Conservation (phyloP, 176 grass and related monocot genomes). For the Cymbopogon citratus region DNA sequence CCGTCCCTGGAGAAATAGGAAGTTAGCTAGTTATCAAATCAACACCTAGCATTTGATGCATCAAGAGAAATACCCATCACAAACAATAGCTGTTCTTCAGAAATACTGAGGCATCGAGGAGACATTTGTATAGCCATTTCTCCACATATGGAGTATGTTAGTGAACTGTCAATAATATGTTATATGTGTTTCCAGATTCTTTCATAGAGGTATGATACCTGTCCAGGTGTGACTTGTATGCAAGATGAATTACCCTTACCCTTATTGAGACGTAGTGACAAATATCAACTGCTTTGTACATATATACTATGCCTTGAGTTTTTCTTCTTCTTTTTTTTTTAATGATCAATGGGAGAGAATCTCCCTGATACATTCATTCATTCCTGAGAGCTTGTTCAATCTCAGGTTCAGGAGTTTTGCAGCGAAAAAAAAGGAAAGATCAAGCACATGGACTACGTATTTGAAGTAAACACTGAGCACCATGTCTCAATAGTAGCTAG, state of each 20-base stretch:
- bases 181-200: not conserved
- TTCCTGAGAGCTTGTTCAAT: not conserved
- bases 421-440: not conserved
- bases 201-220: not conserved
- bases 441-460: not conserved
- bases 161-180: not conserved
- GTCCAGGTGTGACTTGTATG: not conserved
- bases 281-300: not conserved
- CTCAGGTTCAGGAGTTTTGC: not conserved
- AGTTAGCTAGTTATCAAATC: not conserved
- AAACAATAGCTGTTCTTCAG: not conserved
- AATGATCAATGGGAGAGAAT: not conserved
- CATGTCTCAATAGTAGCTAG: not conserved
- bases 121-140: not conserved
- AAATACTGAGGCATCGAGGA: not conserved
- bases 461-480: not conserved
- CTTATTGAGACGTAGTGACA: not conserved
- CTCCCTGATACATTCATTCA: not conserved
- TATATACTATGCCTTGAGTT: not conserved
- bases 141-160: not conserved
- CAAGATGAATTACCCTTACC: not conserved
- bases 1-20: constrained; percentile 55
- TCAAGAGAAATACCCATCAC: not conserved
- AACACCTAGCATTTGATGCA: not conserved
- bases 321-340: not conserved